A percentile compares a stretch with the other conserved stretches of the same genome.
Evolutionary conservation across 2,329 filamentous ascomycete genomes (phyloP).

Genomic region (Trichoderma hamatum): DNA sequence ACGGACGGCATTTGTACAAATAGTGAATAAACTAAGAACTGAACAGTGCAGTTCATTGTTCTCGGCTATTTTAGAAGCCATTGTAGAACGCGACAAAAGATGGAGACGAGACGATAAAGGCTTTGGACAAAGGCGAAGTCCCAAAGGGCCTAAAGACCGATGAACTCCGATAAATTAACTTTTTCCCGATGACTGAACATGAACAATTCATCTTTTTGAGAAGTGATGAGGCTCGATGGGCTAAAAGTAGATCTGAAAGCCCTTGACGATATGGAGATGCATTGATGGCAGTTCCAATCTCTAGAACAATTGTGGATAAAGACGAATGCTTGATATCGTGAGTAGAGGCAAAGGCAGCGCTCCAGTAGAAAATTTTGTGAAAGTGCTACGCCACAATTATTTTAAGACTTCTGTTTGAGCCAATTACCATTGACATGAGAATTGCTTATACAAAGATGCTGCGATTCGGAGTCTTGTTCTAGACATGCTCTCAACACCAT

Average conservation of each 20-base stretch:
- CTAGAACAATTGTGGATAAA: not conserved
- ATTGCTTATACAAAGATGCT: not conserved
- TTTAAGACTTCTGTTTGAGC: not conserved
- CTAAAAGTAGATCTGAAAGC: not conserved
- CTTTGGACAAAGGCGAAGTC: slow-evolving; percentile 7
- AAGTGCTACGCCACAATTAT: not conserved
- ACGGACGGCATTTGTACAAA: not conserved
- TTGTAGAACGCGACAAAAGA: not conserved
- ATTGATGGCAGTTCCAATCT: not conserved
- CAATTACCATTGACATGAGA: not conserved
- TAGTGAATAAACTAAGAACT: not conserved
- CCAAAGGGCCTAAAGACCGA: not conserved
- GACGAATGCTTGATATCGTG: not conserved
- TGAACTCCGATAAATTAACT: not conserved
- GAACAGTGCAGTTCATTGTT: slow-evolving; percentile 21
- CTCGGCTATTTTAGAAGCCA: not conserved
- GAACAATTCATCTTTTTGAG: not conserved
- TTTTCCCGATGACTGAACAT: not conserved
- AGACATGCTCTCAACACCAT: not conserved
- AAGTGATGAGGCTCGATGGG: not conserved
- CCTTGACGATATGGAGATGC: not conserved
- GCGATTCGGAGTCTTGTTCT: not conserved
- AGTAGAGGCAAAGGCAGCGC: not conserved
- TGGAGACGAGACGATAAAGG: slow-evolving; percentile 8
- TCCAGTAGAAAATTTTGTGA: not conserved